phyloP scores from a whole-genome alignment of 2,329 filamentous ascomycete species.

The Arthrinium phaeospermum region DNA sequence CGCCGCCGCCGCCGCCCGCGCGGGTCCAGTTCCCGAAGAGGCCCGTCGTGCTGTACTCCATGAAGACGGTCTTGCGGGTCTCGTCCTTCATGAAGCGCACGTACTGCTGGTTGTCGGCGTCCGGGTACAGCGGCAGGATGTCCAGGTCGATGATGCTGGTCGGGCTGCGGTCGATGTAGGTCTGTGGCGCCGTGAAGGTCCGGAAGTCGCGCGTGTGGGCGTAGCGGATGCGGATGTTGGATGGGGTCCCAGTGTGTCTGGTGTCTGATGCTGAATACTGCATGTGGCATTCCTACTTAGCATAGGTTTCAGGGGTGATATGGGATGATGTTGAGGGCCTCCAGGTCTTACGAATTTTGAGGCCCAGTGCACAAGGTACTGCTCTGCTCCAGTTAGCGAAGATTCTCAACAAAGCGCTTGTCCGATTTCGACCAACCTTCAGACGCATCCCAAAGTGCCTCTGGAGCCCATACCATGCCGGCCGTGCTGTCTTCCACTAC shows the following conservation, averaged over 20 bases:
- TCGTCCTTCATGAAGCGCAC: conserved; percentile 63
- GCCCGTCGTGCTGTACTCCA: conserved; percentile 53
- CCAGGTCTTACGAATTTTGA: conserved; percentile 48
- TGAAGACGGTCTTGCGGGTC: conserved; percentile 55
- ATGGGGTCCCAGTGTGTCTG: conserved; percentile 52
- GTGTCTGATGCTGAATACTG: conserved; percentile 54
- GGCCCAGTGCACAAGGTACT: conserved; percentile 55
- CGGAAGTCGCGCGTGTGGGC: conserved; percentile 61
- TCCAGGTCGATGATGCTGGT: conserved; percentile 62
- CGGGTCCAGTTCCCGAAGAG: conserved; percentile 59
- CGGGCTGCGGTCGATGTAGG: conserved; percentile 54
- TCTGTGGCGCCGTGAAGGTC: conserved; percentile 55
- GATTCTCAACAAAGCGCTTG: too few relatives aligned
- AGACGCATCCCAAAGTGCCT: conserved; percentile 57
- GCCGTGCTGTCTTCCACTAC: conserved; percentile 57
- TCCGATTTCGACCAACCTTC: conserved; percentile 36
- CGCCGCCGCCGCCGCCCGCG: conserved; percentile 48
- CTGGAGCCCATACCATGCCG: conserved; percentile 65
- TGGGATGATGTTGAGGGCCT: neutral
- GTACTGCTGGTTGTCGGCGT: conserved; percentile 46
- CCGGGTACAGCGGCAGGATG: conserved; percentile 52
- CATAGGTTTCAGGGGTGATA: neutral
- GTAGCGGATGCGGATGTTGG: conserved; percentile 55
- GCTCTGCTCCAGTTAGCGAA: conserved; percentile 30
- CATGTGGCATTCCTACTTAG: conserved; percentile 17